These are phyloP conservation scores for Collariella sp. DNA, from an alignment of 495 filamentous ascomycete genomes.

Conservation along the genomic window DNA sequence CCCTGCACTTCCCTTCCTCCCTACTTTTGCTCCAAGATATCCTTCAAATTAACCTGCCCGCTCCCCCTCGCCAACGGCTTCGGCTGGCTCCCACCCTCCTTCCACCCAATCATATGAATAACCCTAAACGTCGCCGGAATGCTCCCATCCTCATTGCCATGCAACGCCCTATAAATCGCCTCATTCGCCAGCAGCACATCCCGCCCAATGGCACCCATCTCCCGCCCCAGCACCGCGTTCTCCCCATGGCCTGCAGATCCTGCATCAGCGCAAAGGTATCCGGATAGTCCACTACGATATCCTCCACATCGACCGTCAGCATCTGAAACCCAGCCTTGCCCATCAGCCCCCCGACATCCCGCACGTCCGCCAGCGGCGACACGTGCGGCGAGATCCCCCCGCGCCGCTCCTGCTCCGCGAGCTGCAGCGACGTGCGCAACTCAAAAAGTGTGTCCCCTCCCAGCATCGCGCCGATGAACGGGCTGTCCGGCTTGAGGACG, in stretches of 20 bases:
- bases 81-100: conserved; percentile 67
- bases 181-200: conserved; percentile 87
- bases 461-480: conserved; percentile 92
- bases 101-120: conserved; percentile 99
- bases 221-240: conserved; percentile 74
- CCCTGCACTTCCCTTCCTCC: neutral
- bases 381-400: conserved; percentile 84
- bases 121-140: conserved; percentile 86
- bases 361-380: conserved; percentile 83
- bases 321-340: conserved; percentile 86
- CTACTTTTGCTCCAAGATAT: conserved; percentile 53
- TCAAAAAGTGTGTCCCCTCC: conserved; percentile 93
- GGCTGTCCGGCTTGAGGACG: conserved; percentile 79
- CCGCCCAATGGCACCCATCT: conserved; percentile 62
- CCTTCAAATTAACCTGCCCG: conserved; percentile 73
- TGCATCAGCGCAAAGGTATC: conserved; percentile 83
- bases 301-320: conserved; percentile 94
- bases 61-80: conserved; percentile 76
- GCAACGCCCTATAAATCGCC: conserved; percentile 77
- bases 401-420: conserved; percentile 79
- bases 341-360: conserved; percentile 82
- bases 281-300: conserved; percentile 94
- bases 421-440: conserved; percentile 84
- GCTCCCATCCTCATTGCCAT: conserved; percentile 59
- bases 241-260: conserved; percentile 92